Evolutionary conservation across 148 eudicot species (phyloP).

Genomic region (Arctostaphylos glauca): DNA sequence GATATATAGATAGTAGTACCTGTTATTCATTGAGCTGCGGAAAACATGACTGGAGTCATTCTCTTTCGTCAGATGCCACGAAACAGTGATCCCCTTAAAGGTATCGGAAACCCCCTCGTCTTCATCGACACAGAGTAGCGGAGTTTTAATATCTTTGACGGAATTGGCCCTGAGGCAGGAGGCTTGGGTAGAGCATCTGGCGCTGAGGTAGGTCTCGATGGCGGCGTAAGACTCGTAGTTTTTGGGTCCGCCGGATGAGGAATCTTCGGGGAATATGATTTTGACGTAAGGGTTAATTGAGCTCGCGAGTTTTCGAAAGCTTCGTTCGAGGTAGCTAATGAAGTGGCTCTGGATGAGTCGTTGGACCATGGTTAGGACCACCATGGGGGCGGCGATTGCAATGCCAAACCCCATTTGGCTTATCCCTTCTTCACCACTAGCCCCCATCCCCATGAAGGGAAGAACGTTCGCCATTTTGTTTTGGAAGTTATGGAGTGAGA

Average conservation of each 20-base stretch:
- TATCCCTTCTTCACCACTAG: neutral
- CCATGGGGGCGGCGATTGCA: neutral
- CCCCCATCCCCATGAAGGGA: neutral
- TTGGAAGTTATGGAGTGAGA: no score
- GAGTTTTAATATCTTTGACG: constrained; percentile 18
- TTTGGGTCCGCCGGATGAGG: constrained; percentile 31
- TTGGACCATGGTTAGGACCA: neutral
- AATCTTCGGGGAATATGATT: constrained; percentile 37
- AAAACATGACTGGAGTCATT: constrained; percentile 1
- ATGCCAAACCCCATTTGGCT: constrained; percentile 1
- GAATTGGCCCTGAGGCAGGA: constrained; percentile 38
- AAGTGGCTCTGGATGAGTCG: neutral
- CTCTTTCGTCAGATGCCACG: constrained; percentile 40
- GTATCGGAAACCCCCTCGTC: constrained; percentile 47
- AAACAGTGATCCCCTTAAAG: constrained; percentile 33
- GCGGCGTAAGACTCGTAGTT: constrained; percentile 33
- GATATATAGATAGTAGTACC: no score
- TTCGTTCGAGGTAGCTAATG: neutral
- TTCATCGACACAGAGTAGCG: constrained; percentile 40
- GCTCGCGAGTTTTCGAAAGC: neutral
- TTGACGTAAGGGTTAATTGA: constrained; percentile 30
- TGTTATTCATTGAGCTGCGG: neutral
- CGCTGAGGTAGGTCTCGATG: constrained; percentile 37
- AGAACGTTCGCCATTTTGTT: neutral
- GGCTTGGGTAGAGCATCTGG: constrained; percentile 30